Percentiles rank a stretch among this genome's conserved stretches.
Evolutionary conservation across 176 grass and related monocot genomes (phyloP).

Genomic region (Bothriochloa decipiens): DNA sequence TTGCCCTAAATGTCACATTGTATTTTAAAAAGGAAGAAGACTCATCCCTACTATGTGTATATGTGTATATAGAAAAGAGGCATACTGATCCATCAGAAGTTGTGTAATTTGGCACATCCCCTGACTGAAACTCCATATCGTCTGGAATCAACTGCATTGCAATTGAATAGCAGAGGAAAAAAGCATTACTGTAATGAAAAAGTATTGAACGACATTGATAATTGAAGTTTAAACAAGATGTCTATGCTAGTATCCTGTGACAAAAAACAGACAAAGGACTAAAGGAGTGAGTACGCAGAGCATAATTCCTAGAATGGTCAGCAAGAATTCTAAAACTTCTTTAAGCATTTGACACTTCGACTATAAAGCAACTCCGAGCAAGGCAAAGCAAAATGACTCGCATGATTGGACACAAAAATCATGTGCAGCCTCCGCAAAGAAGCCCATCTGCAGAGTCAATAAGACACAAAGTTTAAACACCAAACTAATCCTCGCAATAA

Average conservation of each 20-base stretch:
- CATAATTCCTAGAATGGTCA: too few relatives aligned
- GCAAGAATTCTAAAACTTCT: slow-evolving; percentile 8
- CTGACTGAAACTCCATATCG: slow-evolving; percentile 91
- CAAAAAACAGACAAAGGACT: neutral
- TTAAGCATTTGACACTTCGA: neutral
- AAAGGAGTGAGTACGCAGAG: neutral
- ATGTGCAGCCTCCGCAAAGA: slow-evolving; percentile 93
- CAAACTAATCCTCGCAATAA: neutral
- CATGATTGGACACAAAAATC: slow-evolving; percentile 98
- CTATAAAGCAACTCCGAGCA: slow-evolving; percentile 5
- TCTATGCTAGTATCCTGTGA: neutral
- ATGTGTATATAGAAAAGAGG: neutral
- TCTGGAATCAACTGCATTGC: slow-evolving; percentile 83
- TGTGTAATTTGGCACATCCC: slow-evolving; percentile 90
- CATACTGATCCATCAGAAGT: slow-evolving; percentile 94
- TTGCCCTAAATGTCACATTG: neutral
- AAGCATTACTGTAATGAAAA: too few relatives aligned
- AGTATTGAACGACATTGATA: too few relatives aligned
- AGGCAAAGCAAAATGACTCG: slow-evolving; percentile 55
- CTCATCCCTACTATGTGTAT: too few relatives aligned
- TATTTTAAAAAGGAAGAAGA: neutral
- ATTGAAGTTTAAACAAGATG: too few relatives aligned
- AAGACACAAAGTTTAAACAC: neutral
- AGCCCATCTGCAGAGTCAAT: slow-evolving; percentile 78
- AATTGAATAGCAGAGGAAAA: neutral